These are phyloP conservation scores for Candida caryicola DNA, from an alignment of 805 yeast genomes.

Conservation along the genomic window DNA sequence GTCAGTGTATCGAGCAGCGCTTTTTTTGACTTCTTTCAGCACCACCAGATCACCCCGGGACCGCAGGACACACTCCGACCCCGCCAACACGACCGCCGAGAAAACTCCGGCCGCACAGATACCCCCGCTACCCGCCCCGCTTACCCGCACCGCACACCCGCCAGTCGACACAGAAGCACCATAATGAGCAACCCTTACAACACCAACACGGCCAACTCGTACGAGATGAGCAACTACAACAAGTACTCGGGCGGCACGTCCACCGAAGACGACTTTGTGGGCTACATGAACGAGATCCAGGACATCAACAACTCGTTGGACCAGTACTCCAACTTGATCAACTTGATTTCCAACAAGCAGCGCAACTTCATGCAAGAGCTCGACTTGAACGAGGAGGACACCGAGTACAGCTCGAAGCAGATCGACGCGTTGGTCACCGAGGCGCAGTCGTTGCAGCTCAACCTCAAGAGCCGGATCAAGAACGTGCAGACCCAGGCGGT, in stretches of 20 bases:
- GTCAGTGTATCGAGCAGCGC: no score
- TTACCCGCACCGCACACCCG: neutral
- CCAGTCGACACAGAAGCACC: neutral
- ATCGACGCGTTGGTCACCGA: slow-evolving; percentile 75
- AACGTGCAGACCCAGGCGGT: slow-evolving; percentile 68
- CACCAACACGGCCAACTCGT: slow-evolving; percentile 19
- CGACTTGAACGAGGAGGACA: slow-evolving; percentile 42
- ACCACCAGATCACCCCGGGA: neutral
- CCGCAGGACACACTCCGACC: neutral
- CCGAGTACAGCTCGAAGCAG: slow-evolving; percentile 66
- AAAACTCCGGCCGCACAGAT: neutral
- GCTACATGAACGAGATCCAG: slow-evolving; percentile 44
- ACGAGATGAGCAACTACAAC: slow-evolving; percentile 27
- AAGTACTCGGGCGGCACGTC: slow-evolving; percentile 23
- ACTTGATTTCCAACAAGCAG: slow-evolving; percentile 40
- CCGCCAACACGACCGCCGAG: neutral
- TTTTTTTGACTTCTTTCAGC: no score
- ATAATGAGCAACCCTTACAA: slow-evolving; percentile 37
- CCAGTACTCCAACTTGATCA: slow-evolving; percentile 38
- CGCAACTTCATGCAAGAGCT: slow-evolving; percentile 40
- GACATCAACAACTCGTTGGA: slow-evolving; percentile 43
- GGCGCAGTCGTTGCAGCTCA: slow-evolving; percentile 72
- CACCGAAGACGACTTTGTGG: slow-evolving; percentile 41
- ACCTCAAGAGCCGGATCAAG: slow-evolving; percentile 74
- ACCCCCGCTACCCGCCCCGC: slow-evolving; percentile 1